A percentile compares a stretch with the other conserved stretches of the same genome.
phyloP scores from a whole-genome alignment of 1,284 basidiomycete genomes.

The Ceratobasidium sp. region DNA sequence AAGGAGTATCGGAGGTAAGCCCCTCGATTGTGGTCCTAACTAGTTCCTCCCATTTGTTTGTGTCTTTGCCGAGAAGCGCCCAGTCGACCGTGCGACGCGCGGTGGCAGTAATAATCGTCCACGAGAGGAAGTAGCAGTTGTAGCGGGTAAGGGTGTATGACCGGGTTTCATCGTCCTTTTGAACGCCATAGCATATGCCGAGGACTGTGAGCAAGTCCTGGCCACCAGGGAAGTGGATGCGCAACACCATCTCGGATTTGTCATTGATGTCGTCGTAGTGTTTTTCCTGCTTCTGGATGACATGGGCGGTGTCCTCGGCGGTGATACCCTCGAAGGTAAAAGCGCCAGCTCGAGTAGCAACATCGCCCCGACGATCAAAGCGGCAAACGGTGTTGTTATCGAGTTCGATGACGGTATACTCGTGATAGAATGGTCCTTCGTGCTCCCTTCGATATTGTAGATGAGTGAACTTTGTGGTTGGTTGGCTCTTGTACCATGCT shows the following conservation, averaged over 20 bases:
- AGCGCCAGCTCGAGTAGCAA: neutral
- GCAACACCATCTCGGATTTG: conserved; percentile 13
- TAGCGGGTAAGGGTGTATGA: conserved; percentile 27
- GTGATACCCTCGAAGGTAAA: conserved; percentile 22
- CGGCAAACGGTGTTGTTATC: conserved; percentile 31
- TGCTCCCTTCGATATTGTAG: conserved; percentile 41
- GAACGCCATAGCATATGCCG: conserved; percentile 30
- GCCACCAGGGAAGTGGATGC: conserved; percentile 14
- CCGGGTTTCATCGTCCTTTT: conserved; percentile 5
- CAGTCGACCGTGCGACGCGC: conserved; percentile 19
- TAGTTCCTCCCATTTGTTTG: conserved; percentile 15
- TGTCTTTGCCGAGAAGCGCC: conserved; percentile 15
- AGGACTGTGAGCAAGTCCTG: conserved; percentile 23
- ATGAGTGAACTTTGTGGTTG: conserved; percentile 24
- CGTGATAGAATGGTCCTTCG: conserved; percentile 31
- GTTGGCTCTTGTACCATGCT: conserved; percentile 29
- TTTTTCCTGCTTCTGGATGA: neutral
- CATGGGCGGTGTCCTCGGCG: conserved; percentile 41
- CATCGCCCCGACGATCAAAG: conserved; percentile 39
- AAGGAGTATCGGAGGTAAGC: neutral
- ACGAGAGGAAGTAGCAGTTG: conserved; percentile 45
- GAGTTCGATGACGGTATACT: conserved; percentile 28
- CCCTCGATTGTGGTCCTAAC: conserved; percentile 12
- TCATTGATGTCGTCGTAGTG: neutral
- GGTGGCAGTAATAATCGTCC: conserved; percentile 18